These are phyloP conservation scores for Verbascum thapsus DNA, from an alignment of 257 asterid genomes.

Conservation along the genomic window DNA sequence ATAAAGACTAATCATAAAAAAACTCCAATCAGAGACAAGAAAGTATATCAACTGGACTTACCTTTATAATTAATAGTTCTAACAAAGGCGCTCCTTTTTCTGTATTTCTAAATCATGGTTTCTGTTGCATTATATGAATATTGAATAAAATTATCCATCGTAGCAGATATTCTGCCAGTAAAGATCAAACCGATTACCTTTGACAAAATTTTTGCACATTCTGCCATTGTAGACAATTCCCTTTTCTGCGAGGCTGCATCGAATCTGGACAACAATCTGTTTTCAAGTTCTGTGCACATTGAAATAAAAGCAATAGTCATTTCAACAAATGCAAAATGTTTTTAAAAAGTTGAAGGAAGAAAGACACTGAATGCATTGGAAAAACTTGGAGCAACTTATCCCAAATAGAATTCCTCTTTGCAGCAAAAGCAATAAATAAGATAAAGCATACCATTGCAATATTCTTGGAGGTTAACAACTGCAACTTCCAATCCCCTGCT, in stretches of 20 bases:
- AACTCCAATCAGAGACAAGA: neutral
- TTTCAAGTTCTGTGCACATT: slow-evolving; percentile 78
- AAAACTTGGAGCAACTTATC: slow-evolving; percentile 14
- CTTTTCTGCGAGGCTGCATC: slow-evolving; percentile 93
- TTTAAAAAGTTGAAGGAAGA: slow-evolving; percentile 16
- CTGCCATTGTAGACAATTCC: slow-evolving; percentile 94
- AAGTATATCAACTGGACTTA: neutral
- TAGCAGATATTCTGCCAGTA: no score
- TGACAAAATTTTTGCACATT: slow-evolving; percentile 96
- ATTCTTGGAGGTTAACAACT: slow-evolving; percentile 95
- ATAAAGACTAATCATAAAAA: no score
- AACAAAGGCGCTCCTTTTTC: slow-evolving; percentile 4
- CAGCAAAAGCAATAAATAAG: slow-evolving; percentile 7
- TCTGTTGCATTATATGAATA: slow-evolving; percentile 21
- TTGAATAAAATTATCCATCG: slow-evolving; percentile 16
- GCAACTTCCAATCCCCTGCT: slow-evolving; percentile 99
- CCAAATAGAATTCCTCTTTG: slow-evolving; percentile 21
- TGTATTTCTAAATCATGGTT: slow-evolving; percentile 11
- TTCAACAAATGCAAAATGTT: slow-evolving; percentile 15
- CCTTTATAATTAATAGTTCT: neutral
- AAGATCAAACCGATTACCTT: slow-evolving; percentile 49
- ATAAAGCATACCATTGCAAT: slow-evolving; percentile 72
- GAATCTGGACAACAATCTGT: slow-evolving; percentile 86
- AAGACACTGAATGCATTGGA: slow-evolving; percentile 4
- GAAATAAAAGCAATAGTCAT: slow-evolving; percentile 22